phyloP scores from a whole-genome alignment of 2,329 filamentous ascomycete species.

The Gnomoniopsis smithogilvyi region DNA sequence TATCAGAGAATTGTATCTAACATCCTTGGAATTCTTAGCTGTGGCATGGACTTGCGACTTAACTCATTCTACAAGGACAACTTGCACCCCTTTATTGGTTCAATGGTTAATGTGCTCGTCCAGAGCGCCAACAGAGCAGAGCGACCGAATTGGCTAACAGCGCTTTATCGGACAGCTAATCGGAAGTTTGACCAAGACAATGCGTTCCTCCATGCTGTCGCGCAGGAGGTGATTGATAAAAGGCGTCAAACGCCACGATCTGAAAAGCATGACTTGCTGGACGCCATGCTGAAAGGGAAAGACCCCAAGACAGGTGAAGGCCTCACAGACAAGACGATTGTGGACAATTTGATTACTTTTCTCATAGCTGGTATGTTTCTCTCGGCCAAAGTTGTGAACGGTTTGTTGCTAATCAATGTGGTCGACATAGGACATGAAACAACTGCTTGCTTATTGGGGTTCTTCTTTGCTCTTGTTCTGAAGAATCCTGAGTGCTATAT shows the following conservation, averaged over 20 bases:
- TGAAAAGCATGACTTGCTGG: constrained; percentile 17
- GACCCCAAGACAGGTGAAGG: constrained; percentile 20
- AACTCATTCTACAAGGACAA: constrained; percentile 19
- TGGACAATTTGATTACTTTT: constrained; percentile 20
- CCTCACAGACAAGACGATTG: constrained; percentile 17
- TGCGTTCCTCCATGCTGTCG: constrained; percentile 13
- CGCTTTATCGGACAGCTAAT: constrained; percentile 16
- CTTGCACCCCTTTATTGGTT: constrained; percentile 13
- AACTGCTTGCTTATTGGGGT: constrained; percentile 16
- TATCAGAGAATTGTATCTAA: not conserved
- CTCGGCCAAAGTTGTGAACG: not conserved
- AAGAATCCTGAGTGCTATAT: constrained; percentile 15
- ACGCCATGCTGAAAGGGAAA: constrained; percentile 18
- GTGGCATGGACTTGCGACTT: constrained; percentile 20
- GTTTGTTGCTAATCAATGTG: not conserved
- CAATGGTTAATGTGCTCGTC: constrained; percentile 14
- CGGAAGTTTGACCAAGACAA: not conserved
- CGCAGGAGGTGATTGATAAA: constrained; percentile 18
- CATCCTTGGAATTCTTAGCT: not conserved
- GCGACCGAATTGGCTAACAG: constrained; percentile 9
- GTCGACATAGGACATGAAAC: constrained; percentile 20
- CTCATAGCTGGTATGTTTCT: not conserved
- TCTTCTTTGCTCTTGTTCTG: constrained; percentile 16
- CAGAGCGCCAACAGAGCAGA: constrained; percentile 14
- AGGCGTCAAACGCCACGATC: constrained; percentile 11